A percentile compares a stretch with the other conserved stretches of the same genome.
Evolutionary conservation across 768 basidiomycete species (phyloP).

Genomic region (Collybia sordida): DNA sequence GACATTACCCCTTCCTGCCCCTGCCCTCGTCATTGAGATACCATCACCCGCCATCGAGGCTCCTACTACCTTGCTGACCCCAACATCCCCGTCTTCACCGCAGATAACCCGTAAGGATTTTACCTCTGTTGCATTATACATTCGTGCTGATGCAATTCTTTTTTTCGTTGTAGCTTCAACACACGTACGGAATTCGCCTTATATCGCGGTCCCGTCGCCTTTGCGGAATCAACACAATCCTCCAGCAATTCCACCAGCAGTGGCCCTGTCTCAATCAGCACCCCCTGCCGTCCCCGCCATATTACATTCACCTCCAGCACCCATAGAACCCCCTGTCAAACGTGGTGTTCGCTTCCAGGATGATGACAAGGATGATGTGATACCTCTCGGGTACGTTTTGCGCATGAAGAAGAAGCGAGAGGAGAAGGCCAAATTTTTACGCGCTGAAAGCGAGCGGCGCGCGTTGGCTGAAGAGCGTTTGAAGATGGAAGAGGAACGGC

Average conservation of each 20-base stretch:
- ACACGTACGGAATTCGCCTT: slow-evolving; percentile 28
- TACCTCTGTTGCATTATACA: background rate
- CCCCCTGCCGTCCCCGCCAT: slow-evolving; percentile 10
- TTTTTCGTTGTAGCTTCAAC: slow-evolving; percentile 18
- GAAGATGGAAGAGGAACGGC: slow-evolving; percentile 41
- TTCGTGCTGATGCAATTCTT: slow-evolving; percentile 6
- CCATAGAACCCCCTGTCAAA: slow-evolving; percentile 30
- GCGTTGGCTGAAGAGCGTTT: slow-evolving; percentile 46
- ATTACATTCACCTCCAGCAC: slow-evolving; percentile 1
- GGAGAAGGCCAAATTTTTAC: slow-evolving; percentile 68
- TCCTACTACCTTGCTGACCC: slow-evolving; percentile 1
- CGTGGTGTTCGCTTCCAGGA: slow-evolving; percentile 68
- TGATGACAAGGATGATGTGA: slow-evolving; percentile 64
- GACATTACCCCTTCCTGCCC: slow-evolving; percentile 6
- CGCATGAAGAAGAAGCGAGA: slow-evolving; percentile 72
- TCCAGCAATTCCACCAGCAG: slow-evolving; percentile 11
- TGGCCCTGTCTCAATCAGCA: slow-evolving; percentile 5
- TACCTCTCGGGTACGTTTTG: slow-evolving; percentile 70
- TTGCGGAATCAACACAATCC: slow-evolving; percentile 40
- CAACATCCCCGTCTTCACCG: slow-evolving; percentile 7
- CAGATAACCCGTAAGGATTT: slow-evolving; percentile 15
- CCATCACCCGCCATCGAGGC: slow-evolving; percentile 11
- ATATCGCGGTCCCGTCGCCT: slow-evolving; percentile 48
- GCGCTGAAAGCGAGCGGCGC: slow-evolving; percentile 56
- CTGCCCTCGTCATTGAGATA: slow-evolving; percentile 10